Base-by-base conservation (phyloP, 352 stramenopile species). In the Peronosclerospora sorghi region DNA sequence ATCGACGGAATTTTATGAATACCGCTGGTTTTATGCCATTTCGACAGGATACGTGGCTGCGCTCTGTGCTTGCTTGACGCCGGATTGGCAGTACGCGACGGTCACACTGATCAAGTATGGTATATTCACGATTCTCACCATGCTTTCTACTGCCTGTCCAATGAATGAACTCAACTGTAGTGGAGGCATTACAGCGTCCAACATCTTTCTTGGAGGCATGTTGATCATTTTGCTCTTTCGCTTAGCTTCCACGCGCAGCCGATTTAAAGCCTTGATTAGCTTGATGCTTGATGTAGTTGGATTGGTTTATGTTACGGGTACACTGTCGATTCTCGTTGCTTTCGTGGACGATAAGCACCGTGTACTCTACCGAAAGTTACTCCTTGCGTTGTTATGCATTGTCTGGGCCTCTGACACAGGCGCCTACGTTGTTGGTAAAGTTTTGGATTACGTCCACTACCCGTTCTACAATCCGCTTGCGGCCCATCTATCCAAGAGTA, bases 401-500 rank as follows among this genome's bases (percentile, higher is more conserved):
- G 74, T 82, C 2, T 86, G 74, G 74, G 71, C 67, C 17, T 84
- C 75, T 34, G 94, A 98, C 62, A 91, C 96, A 5, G 89, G 89
- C 12, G 91, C 91, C 6, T 98, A 97, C 53, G 83, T 97, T 42
- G 83, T 80, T 0, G 94, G 94, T 17, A 84, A 95, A 38, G 45
- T 69, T 12, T 83, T 95, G 45, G 82, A 82, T 12, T 70, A 74
- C 8, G 85, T 73, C 8, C 85, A 90, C 23, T 80, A 97, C 23
- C 74, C 73, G 6, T 59, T 69, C 32, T 83, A 96, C 32, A 69
- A 82, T 26, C 66, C 69, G 5, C 72, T 94, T 5, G 91, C 92
- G 1, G 82, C 83, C 2, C 86, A 91, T 34, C 59, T 96, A 6
- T 97, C 85, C 42, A 93, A 94, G 15, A 97, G 97, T 70, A 98